Evolutionary conservation across 495 filamentous ascomycete species (phyloP), one percentile per base, ranked within the genome.

Genomic region (Penicillium manginii): DNA sequence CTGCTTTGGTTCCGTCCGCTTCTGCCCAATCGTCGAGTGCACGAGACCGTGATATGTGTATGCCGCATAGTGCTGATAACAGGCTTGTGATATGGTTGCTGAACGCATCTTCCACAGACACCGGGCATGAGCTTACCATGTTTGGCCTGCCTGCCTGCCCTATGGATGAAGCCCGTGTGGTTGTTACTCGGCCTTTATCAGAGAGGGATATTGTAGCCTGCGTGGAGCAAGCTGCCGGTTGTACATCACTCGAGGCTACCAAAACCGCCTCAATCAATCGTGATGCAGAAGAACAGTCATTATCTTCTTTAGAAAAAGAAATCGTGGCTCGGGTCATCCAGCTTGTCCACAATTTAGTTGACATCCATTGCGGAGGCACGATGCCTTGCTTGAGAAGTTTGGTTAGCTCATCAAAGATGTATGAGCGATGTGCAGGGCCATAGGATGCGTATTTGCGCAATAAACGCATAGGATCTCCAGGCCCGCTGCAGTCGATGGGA

Each of bases 361-460:
- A 76, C 66, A 83, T 78, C 80, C 79, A 83, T 45, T 81, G 75
- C 1, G 78, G 60, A n/a, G 79, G 74, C 10, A 83, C 19, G 11
- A 65, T 59, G 14, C 73, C 63, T 32, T 71, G 72, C 10, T 55
- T 40, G 39, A 83, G 69, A 54, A 82, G 70, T 43, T 67, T 71
- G 17, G 74, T 62, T 39, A 79, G 50, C 45, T 82, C 71, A 29
- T 70, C 60, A 55, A 75, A 81, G 23, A 71, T 66, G 52, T 65
- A 80, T 37, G 66, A 69, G 35, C 60, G 73, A 45, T 67, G 57
- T 1, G 32, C 61, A 52, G 14, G 53, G 37, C 43, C 54, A 52
- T 57, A 58, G 53, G 42, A 51, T 14, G 60, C 67, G 53, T 78
- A 79, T 37, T 40, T 68, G 23, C 69, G 61, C 15, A 80, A 58